Evolutionary conservation across 345 rosid species (phyloP).

Genomic region (Dipteronia dyeriana): DNA sequence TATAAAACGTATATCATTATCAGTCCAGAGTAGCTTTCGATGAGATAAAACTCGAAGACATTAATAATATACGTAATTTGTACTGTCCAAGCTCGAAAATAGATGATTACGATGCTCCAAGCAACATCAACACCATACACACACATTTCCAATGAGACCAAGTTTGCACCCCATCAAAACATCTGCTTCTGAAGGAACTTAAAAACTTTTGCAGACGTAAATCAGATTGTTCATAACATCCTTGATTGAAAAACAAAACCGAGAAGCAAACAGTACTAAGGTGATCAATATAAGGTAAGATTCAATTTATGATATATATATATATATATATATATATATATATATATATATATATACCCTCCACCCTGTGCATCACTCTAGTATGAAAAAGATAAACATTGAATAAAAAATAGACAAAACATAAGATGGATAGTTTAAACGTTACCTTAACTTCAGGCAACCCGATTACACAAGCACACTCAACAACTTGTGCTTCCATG

Average conservation of each 20-base stretch:
- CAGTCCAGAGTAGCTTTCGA: not conserved
- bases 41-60: not conserved
- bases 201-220: no score
- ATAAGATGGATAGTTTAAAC: not conserved
- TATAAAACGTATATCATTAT: not conserved
- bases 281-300: no score
- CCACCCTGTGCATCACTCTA: not conserved
- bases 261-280: no score
- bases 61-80: not conserved
- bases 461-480: slow-evolving; percentile 91
- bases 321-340: no score
- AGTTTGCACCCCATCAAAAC: not conserved
- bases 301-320: no score
- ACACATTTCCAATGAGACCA: not conserved
- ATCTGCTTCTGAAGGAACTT: no score
- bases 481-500: slow-evolving; percentile 77
- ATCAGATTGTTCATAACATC: not conserved
- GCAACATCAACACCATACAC: not conserved
- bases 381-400: not conserved
- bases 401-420: slow-evolving; percentile 5
- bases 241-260: not conserved
- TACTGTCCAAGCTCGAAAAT: not conserved
- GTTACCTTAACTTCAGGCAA: slow-evolving; percentile 72
- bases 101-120: not conserved
- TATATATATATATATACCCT: not conserved